Evolutionary conservation across 306 rosid genomes (phyloP).

Genomic region (Fragaria nilgerrensis): DNA sequence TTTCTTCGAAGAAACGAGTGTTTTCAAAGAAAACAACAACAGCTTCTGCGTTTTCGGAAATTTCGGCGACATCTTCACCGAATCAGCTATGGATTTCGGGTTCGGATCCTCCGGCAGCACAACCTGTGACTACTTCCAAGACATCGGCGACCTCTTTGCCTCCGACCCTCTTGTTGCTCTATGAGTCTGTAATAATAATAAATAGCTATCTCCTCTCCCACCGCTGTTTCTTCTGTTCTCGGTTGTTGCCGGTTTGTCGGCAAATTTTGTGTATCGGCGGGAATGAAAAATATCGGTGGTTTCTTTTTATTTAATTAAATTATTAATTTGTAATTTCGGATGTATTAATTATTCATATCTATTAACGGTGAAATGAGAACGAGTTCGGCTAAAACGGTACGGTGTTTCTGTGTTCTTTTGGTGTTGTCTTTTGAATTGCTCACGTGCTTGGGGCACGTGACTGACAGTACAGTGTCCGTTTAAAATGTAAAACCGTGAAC

Average conservation of each 20-base stretch:
- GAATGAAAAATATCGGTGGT: slow-evolving; percentile 23
- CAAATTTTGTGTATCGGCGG: slow-evolving; percentile 57
- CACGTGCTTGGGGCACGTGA: neutral
- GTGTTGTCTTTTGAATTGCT: neutral
- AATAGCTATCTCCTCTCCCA: neutral
- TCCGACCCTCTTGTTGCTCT: slow-evolving; percentile 64
- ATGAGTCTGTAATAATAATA: slow-evolving; percentile 18
- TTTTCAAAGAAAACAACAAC: slow-evolving; percentile 13
- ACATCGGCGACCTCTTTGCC: slow-evolving; percentile 72
- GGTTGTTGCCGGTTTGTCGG: slow-evolving; percentile 28
- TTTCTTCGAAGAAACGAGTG: slow-evolving; percentile 29
- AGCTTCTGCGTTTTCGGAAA: slow-evolving; percentile 11
- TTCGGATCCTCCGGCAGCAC: slow-evolving; percentile 30
- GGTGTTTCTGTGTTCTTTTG: slow-evolving; percentile 2
- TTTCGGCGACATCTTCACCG: slow-evolving; percentile 26
- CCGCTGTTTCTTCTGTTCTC: neutral
- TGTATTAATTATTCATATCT: slow-evolving; percentile 2
- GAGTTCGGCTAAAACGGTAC: neutral
- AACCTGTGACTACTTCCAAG: slow-evolving; percentile 59
- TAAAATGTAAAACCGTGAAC: neutral
- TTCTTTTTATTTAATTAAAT: neutral
- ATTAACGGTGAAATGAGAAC: neutral
- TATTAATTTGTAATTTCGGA: neutral
- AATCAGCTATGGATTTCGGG: slow-evolving; percentile 39
- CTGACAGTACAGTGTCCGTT: neutral